Evolutionary conservation across 2,329 filamentous ascomycete species (phyloP), one percentile per base, ranked within the genome.

Genomic region (Colletotrichum sidae): DNA sequence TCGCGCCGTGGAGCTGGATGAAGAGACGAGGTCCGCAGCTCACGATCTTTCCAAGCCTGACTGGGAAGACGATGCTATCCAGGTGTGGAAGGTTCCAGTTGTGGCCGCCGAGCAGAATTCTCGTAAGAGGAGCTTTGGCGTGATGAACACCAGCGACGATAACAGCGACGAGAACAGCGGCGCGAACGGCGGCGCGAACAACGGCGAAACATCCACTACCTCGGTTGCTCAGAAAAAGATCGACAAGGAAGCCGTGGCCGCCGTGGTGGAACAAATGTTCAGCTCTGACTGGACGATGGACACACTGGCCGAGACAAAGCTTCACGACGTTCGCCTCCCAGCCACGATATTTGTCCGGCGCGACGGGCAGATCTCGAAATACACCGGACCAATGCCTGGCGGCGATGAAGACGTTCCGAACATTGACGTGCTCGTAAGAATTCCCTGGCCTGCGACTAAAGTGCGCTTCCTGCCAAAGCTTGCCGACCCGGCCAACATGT

Each of bases 81-180:
- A 89, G 63, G 91, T 97, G 1, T 98, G 95, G 95, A 90, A 93
- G 50, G 83, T 98, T 72, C 86, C 92, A 0, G 77, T 92, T 44
- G 78, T 74, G 60, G 35, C 46, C 15, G 60, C 80, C 78, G 72
- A 72, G 37, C 60, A 72, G 35, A 4, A n/a, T 6, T 12, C 10
- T 17, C 61, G 76, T 45, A 81, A 80, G 71, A 78, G 78, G 39
- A 77, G 72, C 50, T 75, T 75, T 45, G 64, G 65, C 49, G 55
- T 59, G 6, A 67, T 67, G 64, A 51, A 49, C 11, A 54, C 60
- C 12, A 65, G 55, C 17, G 58, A 58, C 42, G 55, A 60, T 6
- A n/a, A 33, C 37, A 15, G 50, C 33, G 9, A 38, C 6, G 39
- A 25, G 25, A 5, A 25, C 25, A 25, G 25, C 25, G 25, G 4